Evolutionary conservation across 2,329 filamentous ascomycete species (phyloP).

Genomic region (Hansfordia pulvinata): DNA sequence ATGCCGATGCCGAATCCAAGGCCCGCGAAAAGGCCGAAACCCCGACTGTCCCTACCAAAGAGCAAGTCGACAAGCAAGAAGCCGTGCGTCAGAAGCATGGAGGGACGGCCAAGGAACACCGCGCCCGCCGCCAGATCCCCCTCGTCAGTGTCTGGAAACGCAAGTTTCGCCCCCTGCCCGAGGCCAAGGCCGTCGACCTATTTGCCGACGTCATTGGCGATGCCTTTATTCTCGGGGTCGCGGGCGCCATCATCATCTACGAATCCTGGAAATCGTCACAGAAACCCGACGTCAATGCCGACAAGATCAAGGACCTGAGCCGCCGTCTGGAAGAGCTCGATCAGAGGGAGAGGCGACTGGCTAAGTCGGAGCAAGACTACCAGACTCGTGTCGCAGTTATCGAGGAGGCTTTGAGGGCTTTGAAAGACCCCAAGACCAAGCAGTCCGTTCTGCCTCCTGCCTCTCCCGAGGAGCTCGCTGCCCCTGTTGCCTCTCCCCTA

Average conservation of each 20-base stretch:
- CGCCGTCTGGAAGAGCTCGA: constrained; percentile 33
- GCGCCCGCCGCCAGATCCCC: constrained; percentile 10
- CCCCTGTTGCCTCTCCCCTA: constrained; percentile 32
- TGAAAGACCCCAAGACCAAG: constrained; percentile 44
- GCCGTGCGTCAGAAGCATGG: constrained; percentile 27
- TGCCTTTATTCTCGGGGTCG: constrained; percentile 47
- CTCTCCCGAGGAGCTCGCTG: constrained; percentile 25
- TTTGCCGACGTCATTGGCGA: constrained; percentile 55
- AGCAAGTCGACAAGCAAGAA: constrained; percentile 42
- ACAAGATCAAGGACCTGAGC: constrained; percentile 36
- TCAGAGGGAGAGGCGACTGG: constrained; percentile 34
- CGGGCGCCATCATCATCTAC: constrained; percentile 41
- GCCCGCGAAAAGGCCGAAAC: constrained; percentile 50
- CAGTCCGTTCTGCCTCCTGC: constrained; percentile 31
- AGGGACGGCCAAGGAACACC: constrained; percentile 18
- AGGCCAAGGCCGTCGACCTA: constrained; percentile 50
- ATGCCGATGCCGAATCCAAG: constrained; percentile 40
- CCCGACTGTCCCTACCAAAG: constrained; percentile 51
- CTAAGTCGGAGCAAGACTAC: constrained; percentile 29
- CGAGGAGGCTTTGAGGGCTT: constrained; percentile 35
- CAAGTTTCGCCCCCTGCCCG: constrained; percentile 48
- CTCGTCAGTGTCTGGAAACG: constrained; percentile 45
- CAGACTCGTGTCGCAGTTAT: constrained; percentile 33
- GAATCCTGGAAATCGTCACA: constrained; percentile 45
- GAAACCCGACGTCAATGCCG: constrained; percentile 45